These are phyloP conservation scores for Gynandropsis gynandra DNA, from an alignment of 345 rosid genomes.

Conservation along the genomic window DNA sequence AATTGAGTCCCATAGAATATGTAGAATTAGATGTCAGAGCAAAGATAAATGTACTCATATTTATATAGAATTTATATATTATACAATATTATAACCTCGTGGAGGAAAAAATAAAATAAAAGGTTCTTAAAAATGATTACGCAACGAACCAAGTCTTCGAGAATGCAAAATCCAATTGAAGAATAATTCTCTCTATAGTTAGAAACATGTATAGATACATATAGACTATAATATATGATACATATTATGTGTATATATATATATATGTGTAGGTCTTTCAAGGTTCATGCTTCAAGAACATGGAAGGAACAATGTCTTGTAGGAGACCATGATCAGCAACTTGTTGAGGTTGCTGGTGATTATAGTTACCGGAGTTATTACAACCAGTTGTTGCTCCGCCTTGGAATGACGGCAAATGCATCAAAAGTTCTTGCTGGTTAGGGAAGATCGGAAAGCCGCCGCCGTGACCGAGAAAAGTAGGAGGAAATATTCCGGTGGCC, in stretches of 20 bases:
- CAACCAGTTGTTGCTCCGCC: slow-evolving; percentile 8
- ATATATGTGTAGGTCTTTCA: slow-evolving; percentile 6
- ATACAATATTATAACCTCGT: neutral
- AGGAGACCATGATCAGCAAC: slow-evolving; percentile 31
- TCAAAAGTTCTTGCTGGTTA: slow-evolving; percentile 19
- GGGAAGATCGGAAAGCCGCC: slow-evolving; percentile 12
- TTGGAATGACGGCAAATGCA: slow-evolving; percentile 1
- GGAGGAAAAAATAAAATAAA: too few species aligned
- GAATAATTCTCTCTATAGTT: too few species aligned
- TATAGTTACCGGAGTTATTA: slow-evolving; percentile 8
- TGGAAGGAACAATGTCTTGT: slow-evolving; percentile 30
- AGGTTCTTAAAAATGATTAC: too few species aligned
- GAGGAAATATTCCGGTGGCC: slow-evolving; percentile 28
- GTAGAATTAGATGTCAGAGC: neutral
- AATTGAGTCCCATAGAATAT: neutral
- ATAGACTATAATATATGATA: neutral
- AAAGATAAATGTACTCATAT: slow-evolving; percentile 5
- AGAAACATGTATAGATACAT: neutral
- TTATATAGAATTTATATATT: neutral
- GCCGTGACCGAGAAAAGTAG: neutral
- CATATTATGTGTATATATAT: neutral
- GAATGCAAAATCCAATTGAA: too few species aligned
- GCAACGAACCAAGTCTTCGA: too few species aligned
- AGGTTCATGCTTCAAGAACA: slow-evolving; percentile 22
- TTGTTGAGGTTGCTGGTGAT: neutral